Evolutionary conservation across 352 stramenopile genomes (phyloP), one percentile per base, ranked within the genome.

Genomic region (Phytophthora foliorum): DNA sequence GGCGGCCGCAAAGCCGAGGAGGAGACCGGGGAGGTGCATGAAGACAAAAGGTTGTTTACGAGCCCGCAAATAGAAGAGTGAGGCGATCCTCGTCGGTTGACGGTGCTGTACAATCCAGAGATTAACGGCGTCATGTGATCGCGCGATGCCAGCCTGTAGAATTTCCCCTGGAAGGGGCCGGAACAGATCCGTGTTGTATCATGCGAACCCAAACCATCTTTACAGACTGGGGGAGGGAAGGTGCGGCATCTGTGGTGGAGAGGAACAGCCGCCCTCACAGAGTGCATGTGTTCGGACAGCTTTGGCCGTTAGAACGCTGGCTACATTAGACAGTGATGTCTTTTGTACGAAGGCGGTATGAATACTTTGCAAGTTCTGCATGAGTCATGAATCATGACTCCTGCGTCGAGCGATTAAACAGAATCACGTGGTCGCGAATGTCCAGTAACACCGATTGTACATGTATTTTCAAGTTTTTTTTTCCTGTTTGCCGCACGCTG

Each of bases 141-240:
- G 32, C 36, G 21, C 2, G 2, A 44, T 45, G 51, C n/a, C n/a
- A n/a, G n/a, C n/a, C n/a, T n/a, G n/a, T n/a, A n/a, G n/a, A n/a
- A n/a, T n/a, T n/a, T n/a, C n/a, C n/a, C n/a, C n/a, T n/a, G n/a
- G n/a, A n/a, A n/a, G n/a, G n/a, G n/a, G n/a, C n/a, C n/a, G n/a
- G n/a, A n/a, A n/a, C n/a, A n/a, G n/a, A n/a, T 74, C 66, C 59
- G 39, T 49, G 51, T 50, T 38, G n/a, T 63, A 74, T 69, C 66
- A 65, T 69, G 11, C 44, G 46, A 54, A 66, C 41, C 59, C 52
- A 69, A 58, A 25, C 22, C 13, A 36, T 49, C 44, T 74, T 60
- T 74, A 55, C 51, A 65, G 60, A 21, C 39, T 50, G 45, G 57
- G 39, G 49, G 27, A 55, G 19, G 51, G 65, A 73, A 60, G 42